Percentiles rank a stretch among this genome's conserved stretches.
These are phyloP conservation scores for Cyberlindnera veronae DNA, from an alignment of 805 yeast genomes.

Conservation along the genomic window DNA sequence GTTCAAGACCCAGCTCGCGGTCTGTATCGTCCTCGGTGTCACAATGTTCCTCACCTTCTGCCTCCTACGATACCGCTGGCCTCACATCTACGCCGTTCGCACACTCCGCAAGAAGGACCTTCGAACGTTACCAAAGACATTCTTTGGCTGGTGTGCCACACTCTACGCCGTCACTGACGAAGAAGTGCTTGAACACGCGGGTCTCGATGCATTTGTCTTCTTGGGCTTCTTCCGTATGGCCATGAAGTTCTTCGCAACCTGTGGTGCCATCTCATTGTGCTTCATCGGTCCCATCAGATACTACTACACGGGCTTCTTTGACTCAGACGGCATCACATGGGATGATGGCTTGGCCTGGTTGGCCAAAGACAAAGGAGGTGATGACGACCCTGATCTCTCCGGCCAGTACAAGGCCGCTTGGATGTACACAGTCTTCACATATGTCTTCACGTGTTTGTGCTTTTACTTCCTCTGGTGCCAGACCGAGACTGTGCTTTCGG, in stretches of 20 bases:
- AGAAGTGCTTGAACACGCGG: slow-evolving; percentile 83
- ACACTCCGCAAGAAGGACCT: slow-evolving; percentile 33
- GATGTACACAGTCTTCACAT: slow-evolving; percentile 86
- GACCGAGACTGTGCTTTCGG: slow-evolving; percentile 67
- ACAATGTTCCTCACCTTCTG: slow-evolving; percentile 69
- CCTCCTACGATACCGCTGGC: slow-evolving; percentile 66
- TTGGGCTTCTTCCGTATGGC: slow-evolving; percentile 89
- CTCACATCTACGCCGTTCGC: slow-evolving; percentile 84
- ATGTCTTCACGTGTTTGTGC: slow-evolving; percentile 72
- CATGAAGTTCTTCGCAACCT: slow-evolving; percentile 61
- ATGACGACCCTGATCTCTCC: slow-evolving; percentile 27
- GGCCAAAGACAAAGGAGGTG: slow-evolving; percentile 19
- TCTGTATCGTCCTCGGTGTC: slow-evolving; percentile 66
- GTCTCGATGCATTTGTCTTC: slow-evolving; percentile 90
- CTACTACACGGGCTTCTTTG: slow-evolving; percentile 78
- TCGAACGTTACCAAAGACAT: slow-evolving; percentile 35
- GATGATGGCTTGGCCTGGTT: slow-evolving; percentile 10
- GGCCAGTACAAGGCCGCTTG: slow-evolving; percentile 60
- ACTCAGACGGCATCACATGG: slow-evolving; percentile 46
- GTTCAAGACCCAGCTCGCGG: slow-evolving; percentile 76
- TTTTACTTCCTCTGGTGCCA: slow-evolving; percentile 62
- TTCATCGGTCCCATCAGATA: slow-evolving; percentile 84
- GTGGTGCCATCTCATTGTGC: slow-evolving; percentile 66
- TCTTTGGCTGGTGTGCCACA: slow-evolving; percentile 85
- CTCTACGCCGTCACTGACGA: slow-evolving; percentile 67